A percentile compares a stretch with the other conserved stretches of the same genome.
phyloP scores from a whole-genome alignment of 1,284 basidiomycete genomes.

The Ustilago shanxiensis region DNA sequence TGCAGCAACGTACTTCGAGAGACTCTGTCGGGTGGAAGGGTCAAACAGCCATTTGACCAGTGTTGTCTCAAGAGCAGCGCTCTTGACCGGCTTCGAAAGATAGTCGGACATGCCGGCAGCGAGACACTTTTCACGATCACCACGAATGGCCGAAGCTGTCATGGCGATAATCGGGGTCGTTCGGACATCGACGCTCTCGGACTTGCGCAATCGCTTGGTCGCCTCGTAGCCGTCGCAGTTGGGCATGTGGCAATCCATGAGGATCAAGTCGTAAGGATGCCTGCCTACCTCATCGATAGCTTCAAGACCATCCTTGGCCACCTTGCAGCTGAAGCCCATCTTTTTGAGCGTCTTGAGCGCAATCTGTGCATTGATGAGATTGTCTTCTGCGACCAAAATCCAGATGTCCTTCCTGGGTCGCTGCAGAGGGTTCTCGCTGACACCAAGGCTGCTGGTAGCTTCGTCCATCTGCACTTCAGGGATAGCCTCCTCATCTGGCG shows the following conservation, averaged over 20 bases:
- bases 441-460: conserved; percentile 51
- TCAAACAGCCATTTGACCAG: conserved; percentile 65
- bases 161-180: conserved; percentile 65
- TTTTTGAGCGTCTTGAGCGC: conserved; percentile 63
- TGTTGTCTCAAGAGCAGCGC: conserved; percentile 58
- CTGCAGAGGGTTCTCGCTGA: conserved; percentile 53
- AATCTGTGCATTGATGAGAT: conserved; percentile 66
- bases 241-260: conserved; percentile 64
- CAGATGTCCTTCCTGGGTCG: conserved; percentile 63
- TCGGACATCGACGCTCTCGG: conserved; percentile 55
- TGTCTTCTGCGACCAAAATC: conserved; percentile 68
- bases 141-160: conserved; percentile 64
- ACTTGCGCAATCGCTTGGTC: conserved; percentile 56
- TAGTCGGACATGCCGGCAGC: conserved; percentile 66
- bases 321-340: conserved; percentile 67
- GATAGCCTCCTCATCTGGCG: conserved; percentile 35
- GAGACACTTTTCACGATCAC: conserved; percentile 66
- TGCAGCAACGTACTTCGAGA: conserved; percentile 52
- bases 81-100: conserved; percentile 66
- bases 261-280: conserved; percentile 61
- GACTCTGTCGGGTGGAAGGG: conserved; percentile 55
- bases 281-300: conserved; percentile 58
- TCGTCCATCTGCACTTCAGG: conserved; percentile 47
- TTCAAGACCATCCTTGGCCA: conserved; percentile 64
- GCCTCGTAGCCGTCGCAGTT: conserved; percentile 66